phyloP scores from a whole-genome alignment of 192 early-diverging fungal genomes.

The Coemansia sp. region DNA sequence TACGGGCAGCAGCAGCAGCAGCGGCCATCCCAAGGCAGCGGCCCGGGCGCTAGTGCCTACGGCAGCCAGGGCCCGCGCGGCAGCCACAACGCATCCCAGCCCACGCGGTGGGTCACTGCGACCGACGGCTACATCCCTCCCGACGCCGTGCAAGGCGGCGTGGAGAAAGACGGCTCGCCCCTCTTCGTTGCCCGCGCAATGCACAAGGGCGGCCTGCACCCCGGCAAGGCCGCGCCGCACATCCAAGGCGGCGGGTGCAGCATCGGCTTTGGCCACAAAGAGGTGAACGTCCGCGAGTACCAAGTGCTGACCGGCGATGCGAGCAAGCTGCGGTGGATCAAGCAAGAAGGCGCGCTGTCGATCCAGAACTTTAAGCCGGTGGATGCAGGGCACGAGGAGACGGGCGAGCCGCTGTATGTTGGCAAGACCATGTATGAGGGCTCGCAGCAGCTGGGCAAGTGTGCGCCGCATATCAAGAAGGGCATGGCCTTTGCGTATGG shows the following conservation, averaged over 20 bases:
- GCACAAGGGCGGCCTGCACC: slow-evolving; percentile 54
- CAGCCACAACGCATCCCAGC: not conserved
- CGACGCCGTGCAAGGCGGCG: slow-evolving; percentile 57
- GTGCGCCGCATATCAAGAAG: slow-evolving; percentile 49
- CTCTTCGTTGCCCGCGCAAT: slow-evolving; percentile 57
- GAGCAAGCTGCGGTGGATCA: slow-evolving; percentile 55
- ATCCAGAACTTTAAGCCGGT: slow-evolving; percentile 37
- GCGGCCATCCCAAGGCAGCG: too few relatives aligned
- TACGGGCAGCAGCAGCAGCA: not conserved
- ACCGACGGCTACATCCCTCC: slow-evolving; percentile 48
- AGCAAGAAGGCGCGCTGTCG: slow-evolving; percentile 45
- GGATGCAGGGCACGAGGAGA: slow-evolving; percentile 45
- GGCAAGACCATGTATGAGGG: slow-evolving; percentile 49
- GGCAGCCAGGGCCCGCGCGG: slow-evolving; percentile 2
- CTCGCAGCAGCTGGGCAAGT: slow-evolving; percentile 56
- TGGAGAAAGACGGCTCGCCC: slow-evolving; percentile 56
- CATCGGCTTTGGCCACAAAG: slow-evolving; percentile 60
- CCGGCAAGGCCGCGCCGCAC: slow-evolving; percentile 52
- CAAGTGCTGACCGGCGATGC: slow-evolving; percentile 63
- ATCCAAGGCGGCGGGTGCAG: slow-evolving; percentile 50
- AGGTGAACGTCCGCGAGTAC: slow-evolving; percentile 49
- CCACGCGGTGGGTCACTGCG: slow-evolving; percentile 32
- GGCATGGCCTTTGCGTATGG: slow-evolving; percentile 52
- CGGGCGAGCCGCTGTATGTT: slow-evolving; percentile 48
- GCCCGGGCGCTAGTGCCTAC: too few relatives aligned